Conservation (phyloP, 257 asterid species). For the Solanum commersonii region DNA sequence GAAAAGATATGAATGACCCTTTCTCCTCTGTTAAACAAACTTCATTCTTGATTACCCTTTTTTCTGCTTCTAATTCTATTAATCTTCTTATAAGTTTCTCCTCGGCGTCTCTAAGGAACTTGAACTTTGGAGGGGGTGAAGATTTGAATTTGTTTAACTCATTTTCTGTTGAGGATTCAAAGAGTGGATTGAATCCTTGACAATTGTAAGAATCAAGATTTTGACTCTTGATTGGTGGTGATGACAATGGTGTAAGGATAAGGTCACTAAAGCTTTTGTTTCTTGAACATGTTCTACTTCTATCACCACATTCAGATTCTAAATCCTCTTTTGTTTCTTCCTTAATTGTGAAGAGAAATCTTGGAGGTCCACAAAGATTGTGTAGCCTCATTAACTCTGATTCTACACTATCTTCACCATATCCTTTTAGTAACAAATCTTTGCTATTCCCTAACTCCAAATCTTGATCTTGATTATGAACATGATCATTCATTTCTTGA, state of each 20-base stretch:
- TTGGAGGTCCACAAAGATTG: constrained; percentile 87
- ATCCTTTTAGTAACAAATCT: constrained; percentile 23
- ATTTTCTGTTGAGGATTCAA: constrained; percentile 54
- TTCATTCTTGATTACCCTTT: constrained; percentile 10
- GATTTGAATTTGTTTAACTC: constrained; percentile 53
- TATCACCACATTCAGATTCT: constrained; percentile 48
- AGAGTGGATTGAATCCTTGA: constrained; percentile 73
- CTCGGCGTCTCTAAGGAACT: constrained; percentile 92
- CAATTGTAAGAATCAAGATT: constrained; percentile 38
- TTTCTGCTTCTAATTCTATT: constrained; percentile 37
- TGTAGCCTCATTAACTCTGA: constrained; percentile 73
- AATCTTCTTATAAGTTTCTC: constrained; percentile 60
- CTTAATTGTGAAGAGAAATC: constrained; percentile 82
- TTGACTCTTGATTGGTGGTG: constrained; percentile 42
- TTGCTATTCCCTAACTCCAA: constrained; percentile 38
- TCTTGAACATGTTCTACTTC: constrained; percentile 58
- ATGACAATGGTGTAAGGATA: constrained; percentile 49
- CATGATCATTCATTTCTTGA: constrained; percentile 16
- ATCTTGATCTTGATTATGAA: constrained; percentile 23
- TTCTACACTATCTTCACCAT: constrained; percentile 59
- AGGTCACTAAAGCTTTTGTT: constrained; percentile 66
- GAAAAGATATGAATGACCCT: constrained; percentile 32
- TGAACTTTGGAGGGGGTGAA: constrained; percentile 91
- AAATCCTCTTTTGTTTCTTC: constrained; percentile 89
- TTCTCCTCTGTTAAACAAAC: constrained; percentile 13